These are phyloP conservation scores for Aspergillus pseudotamarii DNA, from an alignment of 2,329 filamentous ascomycete species.

Conservation along the genomic window DNA sequence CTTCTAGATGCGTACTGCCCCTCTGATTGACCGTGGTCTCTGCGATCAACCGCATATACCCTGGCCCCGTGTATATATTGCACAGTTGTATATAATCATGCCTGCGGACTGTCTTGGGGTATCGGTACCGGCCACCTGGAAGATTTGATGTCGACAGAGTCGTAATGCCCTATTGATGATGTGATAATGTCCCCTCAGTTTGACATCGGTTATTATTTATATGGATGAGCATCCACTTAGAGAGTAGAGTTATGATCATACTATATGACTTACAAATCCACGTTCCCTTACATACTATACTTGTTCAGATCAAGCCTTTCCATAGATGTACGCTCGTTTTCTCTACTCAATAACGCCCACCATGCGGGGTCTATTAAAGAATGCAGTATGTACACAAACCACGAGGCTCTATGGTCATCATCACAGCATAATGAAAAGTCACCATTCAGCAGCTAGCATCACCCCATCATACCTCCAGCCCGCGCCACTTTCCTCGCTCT, in stretches of 20 bases:
- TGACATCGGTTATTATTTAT: neutral
- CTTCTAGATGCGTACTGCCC: neutral
- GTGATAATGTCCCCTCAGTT: neutral
- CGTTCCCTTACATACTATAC: neutral
- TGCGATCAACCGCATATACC: neutral
- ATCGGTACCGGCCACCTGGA: neutral
- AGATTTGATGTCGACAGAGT: neutral
- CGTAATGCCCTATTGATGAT: constrained; percentile 11
- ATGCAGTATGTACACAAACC: constrained; percentile 1
- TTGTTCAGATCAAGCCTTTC: neutral
- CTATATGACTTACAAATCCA: neutral
- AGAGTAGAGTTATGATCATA: neutral
- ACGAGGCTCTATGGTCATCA: constrained; percentile 3
- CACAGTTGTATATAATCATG: neutral
- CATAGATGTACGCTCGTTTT: neutral
- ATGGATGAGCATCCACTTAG: neutral
- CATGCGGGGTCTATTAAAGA: neutral
- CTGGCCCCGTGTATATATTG: neutral
- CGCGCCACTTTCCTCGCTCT: constrained; percentile 64
- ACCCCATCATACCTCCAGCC: constrained; percentile 49
- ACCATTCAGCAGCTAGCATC: neutral
- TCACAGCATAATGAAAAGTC: constrained; percentile 5
- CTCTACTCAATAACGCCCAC: neutral
- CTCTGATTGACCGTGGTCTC: neutral
- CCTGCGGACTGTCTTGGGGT: neutral